Conservation (phyloP, 1,284 basidiomycete genomes). For the Melampsora larici-populina region DNA sequence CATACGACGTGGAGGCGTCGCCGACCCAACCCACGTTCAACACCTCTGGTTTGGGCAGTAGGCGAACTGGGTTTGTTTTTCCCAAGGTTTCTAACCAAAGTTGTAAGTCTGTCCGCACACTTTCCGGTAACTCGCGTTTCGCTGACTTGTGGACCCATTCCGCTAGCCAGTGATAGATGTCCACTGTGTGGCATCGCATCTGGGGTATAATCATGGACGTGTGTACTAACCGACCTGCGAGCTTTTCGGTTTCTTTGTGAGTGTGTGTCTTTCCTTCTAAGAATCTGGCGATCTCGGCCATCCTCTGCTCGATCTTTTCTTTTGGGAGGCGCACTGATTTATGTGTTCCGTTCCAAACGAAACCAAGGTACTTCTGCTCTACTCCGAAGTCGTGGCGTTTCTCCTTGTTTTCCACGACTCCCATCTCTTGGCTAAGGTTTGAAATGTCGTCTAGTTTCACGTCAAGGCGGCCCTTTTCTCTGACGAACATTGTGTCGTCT, state of each 20-base stretch:
- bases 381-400: neutral
- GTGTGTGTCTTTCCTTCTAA: neutral
- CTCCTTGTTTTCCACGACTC: neutral
- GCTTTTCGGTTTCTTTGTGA: neutral
- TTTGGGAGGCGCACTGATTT: too few relatives aligned
- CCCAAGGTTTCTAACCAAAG: neutral
- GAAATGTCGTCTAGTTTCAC: neutral
- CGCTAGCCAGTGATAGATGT: neutral
- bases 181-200: neutral
- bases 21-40: constrained; percentile 2
- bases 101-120: neutral
- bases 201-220: neutral
- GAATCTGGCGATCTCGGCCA: neutral
- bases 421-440: neutral
- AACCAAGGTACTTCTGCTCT: too few relatives aligned
- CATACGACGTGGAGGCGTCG: constrained; percentile 9
- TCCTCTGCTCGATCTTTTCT: neutral
- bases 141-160: neutral
- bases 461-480: neutral
- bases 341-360: neutral
- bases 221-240: neutral
- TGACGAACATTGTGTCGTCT: too few relatives aligned
- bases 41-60: neutral
- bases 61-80: neutral
- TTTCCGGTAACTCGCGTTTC: neutral